Evolutionary conservation across 169 alveolate species (phyloP).

Genomic region (Plasmodium adleri): DNA sequence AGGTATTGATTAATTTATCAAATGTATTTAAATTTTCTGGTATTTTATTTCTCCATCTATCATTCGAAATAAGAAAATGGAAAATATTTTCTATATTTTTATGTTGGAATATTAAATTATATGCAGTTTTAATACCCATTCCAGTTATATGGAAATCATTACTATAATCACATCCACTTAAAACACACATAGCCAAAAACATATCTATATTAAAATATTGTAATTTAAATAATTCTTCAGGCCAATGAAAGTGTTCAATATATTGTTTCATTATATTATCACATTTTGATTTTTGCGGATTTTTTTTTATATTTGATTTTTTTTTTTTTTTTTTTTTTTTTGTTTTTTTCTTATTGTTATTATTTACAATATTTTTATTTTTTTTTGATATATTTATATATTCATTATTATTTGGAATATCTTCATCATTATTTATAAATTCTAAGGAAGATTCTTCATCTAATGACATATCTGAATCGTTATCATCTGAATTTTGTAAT

Average conservation of each 20-base stretch:
- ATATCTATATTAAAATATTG: slow-evolving; percentile 81
- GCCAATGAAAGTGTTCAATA: slow-evolving; percentile 59
- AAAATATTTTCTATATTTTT: slow-evolving; percentile 76
- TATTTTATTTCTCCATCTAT: slow-evolving; percentile 82
- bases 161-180: slow-evolving; percentile 87
- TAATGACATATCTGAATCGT: not conserved
- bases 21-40: slow-evolving; percentile 77
- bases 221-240: slow-evolving; percentile 74
- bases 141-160: slow-evolving; percentile 86
- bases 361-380: not conserved
- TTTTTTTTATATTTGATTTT: not conserved
- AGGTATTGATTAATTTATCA: slow-evolving; percentile 77
- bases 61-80: slow-evolving; percentile 53
- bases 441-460: too few relatives aligned
- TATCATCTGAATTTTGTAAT: not conserved
- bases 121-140: slow-evolving; percentile 87
- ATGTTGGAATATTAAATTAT: slow-evolving; percentile 77
- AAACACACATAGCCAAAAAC: slow-evolving; percentile 86
- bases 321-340: not conserved
- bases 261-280: slow-evolving; percentile 64
- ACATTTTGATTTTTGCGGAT: slow-evolving; percentile 7
- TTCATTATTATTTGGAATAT: not conserved
- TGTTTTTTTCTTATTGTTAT: not conserved
- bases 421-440: too few relatives aligned
- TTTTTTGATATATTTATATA: not conserved